phyloP scores from a whole-genome alignment of 768 basidiomycete genomes.

The Cytidiella melzeri region DNA sequence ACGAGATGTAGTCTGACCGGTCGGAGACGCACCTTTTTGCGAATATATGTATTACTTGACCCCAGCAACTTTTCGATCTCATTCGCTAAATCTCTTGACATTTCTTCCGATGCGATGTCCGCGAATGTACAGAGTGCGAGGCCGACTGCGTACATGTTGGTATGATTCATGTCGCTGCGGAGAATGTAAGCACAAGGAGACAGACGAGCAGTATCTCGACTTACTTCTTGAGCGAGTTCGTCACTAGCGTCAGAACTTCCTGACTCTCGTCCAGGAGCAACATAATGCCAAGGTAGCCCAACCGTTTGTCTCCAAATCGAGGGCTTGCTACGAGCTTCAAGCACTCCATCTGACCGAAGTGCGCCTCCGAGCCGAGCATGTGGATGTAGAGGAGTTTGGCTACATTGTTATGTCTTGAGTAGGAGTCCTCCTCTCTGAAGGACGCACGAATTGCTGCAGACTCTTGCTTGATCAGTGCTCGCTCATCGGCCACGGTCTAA shows the following conservation, averaged over 20 bases:
- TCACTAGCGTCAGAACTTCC: slow-evolving; percentile 94
- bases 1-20: not conserved
- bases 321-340: slow-evolving; percentile 92
- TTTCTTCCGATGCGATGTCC: slow-evolving; percentile 98
- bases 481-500: slow-evolving; percentile 97
- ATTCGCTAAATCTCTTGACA: slow-evolving; percentile 96
- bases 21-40: slow-evolving; percentile 75
- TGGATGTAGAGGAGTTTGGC: slow-evolving; percentile 98
- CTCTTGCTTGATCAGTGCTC: slow-evolving; percentile 93
- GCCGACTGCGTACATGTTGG: slow-evolving; percentile 98
- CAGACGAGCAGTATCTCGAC: slow-evolving; percentile 16
- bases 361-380: slow-evolving; percentile 97
- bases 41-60: slow-evolving; percentile 96
- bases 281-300: slow-evolving; percentile 98
- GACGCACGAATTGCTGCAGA: slow-evolving; percentile 95
- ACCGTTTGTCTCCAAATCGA: slow-evolving; percentile 90
- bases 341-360: slow-evolving; percentile 99
- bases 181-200: not conserved
- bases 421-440: slow-evolving; percentile 95
- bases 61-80: slow-evolving; percentile 97
- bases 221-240: slow-evolving; percentile 97
- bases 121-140: slow-evolving; percentile 97
- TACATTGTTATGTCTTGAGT: slow-evolving; percentile 92
- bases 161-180: slow-evolving; percentile 95
- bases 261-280: slow-evolving; percentile 94